Evolutionary conservation across 2,329 filamentous ascomycete species (phyloP).

Genomic region (Neophaeococcomyces aloes): DNA sequence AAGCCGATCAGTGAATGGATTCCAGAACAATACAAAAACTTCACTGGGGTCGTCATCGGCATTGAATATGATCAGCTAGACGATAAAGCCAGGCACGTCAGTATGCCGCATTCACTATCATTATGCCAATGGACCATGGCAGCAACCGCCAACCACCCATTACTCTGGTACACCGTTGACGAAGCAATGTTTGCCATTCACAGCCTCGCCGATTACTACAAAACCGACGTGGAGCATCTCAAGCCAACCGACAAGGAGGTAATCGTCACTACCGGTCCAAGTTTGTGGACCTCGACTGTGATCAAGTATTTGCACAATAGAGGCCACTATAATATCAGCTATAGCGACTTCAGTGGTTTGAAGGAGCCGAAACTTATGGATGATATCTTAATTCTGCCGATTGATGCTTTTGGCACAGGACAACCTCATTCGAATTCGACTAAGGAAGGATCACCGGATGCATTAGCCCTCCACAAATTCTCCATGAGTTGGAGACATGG

Average conservation of each 20-base stretch:
- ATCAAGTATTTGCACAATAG: neutral
- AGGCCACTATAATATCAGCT: neutral
- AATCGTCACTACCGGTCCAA: neutral
- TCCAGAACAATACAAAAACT: neutral
- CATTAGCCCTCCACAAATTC: neutral
- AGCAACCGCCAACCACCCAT: conserved; percentile 37
- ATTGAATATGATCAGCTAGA: conserved; percentile 85
- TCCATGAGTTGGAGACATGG: neutral
- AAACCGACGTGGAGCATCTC: neutral
- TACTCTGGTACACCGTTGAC: conserved; percentile 12
- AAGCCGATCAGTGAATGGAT: neutral
- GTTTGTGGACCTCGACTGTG: neutral
- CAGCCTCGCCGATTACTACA: neutral
- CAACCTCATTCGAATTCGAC: neutral
- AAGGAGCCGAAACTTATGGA: conserved; percentile 21
- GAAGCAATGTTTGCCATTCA: neutral
- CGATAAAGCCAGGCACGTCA: conserved; percentile 83
- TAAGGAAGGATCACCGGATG: neutral
- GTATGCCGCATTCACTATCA: conserved; percentile 73
- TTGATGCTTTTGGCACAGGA: conserved; percentile 18
- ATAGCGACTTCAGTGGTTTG: conserved; percentile 17
- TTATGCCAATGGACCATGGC: conserved; percentile 92
- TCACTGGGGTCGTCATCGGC: conserved; percentile 65
- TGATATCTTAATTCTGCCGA: conserved; percentile 24
- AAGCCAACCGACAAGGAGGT: neutral